Conservation (phyloP, 257 asterid species). For the Parsonsia alboflavescens region DNA sequence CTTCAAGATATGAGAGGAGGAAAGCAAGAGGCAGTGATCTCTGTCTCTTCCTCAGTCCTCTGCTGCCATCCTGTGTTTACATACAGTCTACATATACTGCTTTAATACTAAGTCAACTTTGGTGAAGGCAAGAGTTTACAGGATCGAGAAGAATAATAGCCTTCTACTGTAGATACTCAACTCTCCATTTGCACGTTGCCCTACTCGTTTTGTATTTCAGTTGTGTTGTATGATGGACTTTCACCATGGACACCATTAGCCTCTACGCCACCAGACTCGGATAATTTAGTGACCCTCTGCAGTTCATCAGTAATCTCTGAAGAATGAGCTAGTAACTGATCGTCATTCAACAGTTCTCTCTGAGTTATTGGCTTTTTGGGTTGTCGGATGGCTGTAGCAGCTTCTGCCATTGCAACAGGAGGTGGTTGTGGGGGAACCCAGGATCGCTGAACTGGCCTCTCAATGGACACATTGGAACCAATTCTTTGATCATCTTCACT, state of each 20-base stretch:
- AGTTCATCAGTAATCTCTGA: conserved; percentile 53
- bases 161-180: background rate
- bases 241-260: conserved; percentile 24
- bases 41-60: too few relatives aligned
- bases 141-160: background rate
- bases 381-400: conserved; percentile 93
- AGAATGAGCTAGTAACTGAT: conserved; percentile 49
- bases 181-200: conserved; percentile 33
- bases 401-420: conserved; percentile 86
- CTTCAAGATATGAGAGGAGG: background rate
- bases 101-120: background rate
- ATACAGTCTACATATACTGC: background rate
- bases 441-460: conserved; percentile 51
- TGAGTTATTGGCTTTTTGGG: conserved; percentile 57
- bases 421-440: conserved; percentile 99
- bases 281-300: conserved; percentile 58
- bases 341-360: conserved; percentile 53
- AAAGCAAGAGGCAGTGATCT: background rate
- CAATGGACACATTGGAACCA: conserved; percentile 30
- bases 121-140: background rate
- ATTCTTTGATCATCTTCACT: conserved; percentile 35
- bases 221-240: conserved; percentile 28
- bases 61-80: background rate
- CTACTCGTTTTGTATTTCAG: conserved; percentile 44
- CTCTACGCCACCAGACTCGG: conserved; percentile 70